Evolutionary conservation across 2,329 filamentous ascomycete species (phyloP).

Genomic region (Microsporum canis): DNA sequence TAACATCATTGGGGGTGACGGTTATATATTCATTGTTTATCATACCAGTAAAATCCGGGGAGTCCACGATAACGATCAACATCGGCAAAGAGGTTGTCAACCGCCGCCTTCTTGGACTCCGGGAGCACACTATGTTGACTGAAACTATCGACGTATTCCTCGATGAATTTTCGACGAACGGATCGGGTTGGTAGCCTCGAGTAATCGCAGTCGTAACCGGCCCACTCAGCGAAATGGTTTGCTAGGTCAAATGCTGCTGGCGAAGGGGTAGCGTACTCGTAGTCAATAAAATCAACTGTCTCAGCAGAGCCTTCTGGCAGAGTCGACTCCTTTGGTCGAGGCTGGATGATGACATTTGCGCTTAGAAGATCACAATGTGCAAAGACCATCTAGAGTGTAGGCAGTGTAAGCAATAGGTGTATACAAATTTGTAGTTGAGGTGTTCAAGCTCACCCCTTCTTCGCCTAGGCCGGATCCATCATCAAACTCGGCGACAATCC

Average conservation of each 20-base stretch:
- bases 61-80: slow-evolving; percentile 81
- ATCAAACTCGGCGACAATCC: slow-evolving; percentile 59
- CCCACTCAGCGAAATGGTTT: slow-evolving; percentile 98
- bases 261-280: slow-evolving; percentile 91
- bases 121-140: slow-evolving; percentile 38
- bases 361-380: slow-evolving; percentile 92
- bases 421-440: neutral
- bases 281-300: slow-evolving; percentile 78
- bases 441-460: slow-evolving; percentile 47
- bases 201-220: slow-evolving; percentile 90
- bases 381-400: slow-evolving; percentile 60
- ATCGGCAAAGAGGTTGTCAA: slow-evolving; percentile 60
- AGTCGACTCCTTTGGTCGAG: slow-evolving; percentile 20
- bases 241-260: slow-evolving; percentile 92
- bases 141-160: slow-evolving; percentile 71
- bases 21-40: neutral
- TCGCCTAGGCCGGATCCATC: slow-evolving; percentile 64
- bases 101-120: slow-evolving; percentile 48
- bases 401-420: slow-evolving; percentile 1
- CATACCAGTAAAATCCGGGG: slow-evolving; percentile 65
- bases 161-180: slow-evolving; percentile 68
- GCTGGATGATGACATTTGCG: slow-evolving; percentile 82
- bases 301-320: slow-evolving; percentile 31
- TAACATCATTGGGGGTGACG: neutral
- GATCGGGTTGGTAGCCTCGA: slow-evolving; percentile 64